Percentiles rank a stretch among this genome's conserved stretches.
These are phyloP conservation scores for Cucumis hystrix DNA, from an alignment of 306 rosid genomes.

Conservation along the genomic window DNA sequence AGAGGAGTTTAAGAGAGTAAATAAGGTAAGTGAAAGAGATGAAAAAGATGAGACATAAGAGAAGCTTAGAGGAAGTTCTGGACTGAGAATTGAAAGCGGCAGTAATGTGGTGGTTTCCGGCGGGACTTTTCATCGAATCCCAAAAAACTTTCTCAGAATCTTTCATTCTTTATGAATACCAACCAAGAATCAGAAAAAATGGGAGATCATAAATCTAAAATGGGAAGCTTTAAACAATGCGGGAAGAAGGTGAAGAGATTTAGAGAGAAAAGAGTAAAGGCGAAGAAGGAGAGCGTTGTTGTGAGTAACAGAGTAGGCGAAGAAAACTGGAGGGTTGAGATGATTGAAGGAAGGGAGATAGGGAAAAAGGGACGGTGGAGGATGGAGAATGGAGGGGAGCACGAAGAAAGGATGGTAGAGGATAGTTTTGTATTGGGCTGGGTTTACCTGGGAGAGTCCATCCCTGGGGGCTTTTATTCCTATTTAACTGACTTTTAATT, in stretches of 20 bases:
- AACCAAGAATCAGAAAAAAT: not conserved
- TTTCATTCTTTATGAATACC: constrained; percentile 27
- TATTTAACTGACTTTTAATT: not conserved
- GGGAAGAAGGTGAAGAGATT: not conserved
- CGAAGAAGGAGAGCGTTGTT: not conserved
- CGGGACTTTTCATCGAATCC: constrained; percentile 43
- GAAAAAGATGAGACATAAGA: constrained; percentile 59
- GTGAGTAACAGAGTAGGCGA: not conserved
- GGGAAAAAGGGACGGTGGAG: not conserved
- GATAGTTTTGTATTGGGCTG: not conserved
- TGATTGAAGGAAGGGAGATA: not conserved
- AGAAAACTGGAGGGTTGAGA: not conserved
- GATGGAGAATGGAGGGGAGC: not conserved
- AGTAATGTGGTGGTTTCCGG: constrained; percentile 23
- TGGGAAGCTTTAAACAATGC: not conserved
- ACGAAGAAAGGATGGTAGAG: not conserved
- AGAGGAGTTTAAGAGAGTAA: constrained; percentile 59
- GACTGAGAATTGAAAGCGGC: constrained; percentile 20
- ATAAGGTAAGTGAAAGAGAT: constrained; percentile 52
- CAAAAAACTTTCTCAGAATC: constrained; percentile 52
- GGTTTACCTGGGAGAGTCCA: not conserved
- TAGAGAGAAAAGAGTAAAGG: not conserved
- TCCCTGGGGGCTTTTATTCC: not conserved
- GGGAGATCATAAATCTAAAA: not conserved
- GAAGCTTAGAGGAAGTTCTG: constrained; percentile 32